Evolutionary conservation across 225 moss, liverwort and hornwort genomes (phyloP).

Genomic region (Pleurozium schreberi): DNA sequence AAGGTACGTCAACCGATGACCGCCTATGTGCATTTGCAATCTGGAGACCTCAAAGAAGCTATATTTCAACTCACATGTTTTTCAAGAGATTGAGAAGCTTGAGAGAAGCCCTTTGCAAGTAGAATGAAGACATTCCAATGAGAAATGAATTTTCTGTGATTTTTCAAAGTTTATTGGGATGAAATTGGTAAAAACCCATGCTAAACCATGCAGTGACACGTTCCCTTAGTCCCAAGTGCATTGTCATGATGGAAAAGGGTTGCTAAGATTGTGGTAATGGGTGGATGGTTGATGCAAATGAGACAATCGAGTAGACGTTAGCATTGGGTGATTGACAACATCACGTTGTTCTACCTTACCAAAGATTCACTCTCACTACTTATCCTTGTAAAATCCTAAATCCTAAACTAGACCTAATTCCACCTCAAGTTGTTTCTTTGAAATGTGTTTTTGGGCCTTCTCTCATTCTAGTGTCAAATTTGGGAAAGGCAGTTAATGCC

Average conservation of each 20-base stretch:
- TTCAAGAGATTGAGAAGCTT: not conserved
- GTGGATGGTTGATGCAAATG: not conserved
- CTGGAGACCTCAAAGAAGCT: not conserved
- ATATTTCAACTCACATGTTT: not conserved
- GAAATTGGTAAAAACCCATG: not conserved
- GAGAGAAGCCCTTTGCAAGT: not conserved
- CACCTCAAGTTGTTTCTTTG: not conserved
- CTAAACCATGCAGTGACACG: not conserved
- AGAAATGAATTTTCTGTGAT: not conserved
- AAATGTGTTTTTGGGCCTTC: not conserved
- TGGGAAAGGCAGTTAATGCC: too few species aligned
- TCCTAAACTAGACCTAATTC: too few species aligned
- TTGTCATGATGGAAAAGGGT: not conserved
- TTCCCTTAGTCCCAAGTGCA: not conserved
- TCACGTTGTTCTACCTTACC: not conserved
- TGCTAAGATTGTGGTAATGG: not conserved
- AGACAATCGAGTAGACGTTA: rapidly evolving
- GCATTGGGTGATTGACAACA: too few species aligned
- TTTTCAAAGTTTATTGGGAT: not conserved
- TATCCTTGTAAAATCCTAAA: not conserved
- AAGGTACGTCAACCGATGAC: not conserved
- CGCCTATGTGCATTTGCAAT: not conserved
- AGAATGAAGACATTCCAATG: rapidly evolving
- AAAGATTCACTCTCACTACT: not conserved
- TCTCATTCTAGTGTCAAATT: too few species aligned